Evolutionary conservation across 805 yeast species (phyloP).

Genomic region (Myxozyma mucilagina): DNA sequence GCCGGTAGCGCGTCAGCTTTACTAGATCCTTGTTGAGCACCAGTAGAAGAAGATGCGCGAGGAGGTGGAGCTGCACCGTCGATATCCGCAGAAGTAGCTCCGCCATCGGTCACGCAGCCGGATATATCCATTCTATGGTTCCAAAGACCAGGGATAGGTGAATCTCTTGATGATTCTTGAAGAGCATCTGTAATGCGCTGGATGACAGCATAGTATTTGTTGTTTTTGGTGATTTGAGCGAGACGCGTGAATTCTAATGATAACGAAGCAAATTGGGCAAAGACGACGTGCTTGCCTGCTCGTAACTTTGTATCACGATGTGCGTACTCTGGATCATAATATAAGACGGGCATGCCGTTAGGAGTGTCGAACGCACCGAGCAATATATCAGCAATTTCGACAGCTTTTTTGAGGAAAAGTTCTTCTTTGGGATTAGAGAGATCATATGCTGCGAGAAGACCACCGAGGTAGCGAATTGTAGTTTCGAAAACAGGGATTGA

Average conservation of each 20-base stretch:
- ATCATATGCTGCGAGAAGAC: slow-evolving; percentile 55
- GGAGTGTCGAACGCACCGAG: slow-evolving; percentile 62
- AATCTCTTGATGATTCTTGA: slow-evolving; percentile 40
- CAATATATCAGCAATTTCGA: slow-evolving; percentile 50
- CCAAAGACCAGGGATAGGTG: slow-evolving; percentile 47
- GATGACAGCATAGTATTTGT: slow-evolving; percentile 51
- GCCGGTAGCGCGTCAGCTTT: background rate
- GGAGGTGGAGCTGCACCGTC: background rate
- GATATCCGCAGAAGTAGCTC: background rate
- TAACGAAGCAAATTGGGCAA: slow-evolving; percentile 53
- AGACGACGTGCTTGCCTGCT: slow-evolving; percentile 38
- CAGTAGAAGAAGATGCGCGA: background rate
- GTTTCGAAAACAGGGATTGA: slow-evolving; percentile 54
- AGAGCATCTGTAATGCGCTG: slow-evolving; percentile 48
- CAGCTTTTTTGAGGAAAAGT: slow-evolving; percentile 45
- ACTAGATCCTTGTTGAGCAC: background rate
- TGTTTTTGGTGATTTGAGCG: slow-evolving; percentile 52
- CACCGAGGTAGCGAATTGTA: slow-evolving; percentile 54
- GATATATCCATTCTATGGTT: slow-evolving; percentile 52
- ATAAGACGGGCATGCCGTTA: slow-evolving; percentile 53
- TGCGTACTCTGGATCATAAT: slow-evolving; percentile 46
- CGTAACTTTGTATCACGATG: slow-evolving; percentile 30
- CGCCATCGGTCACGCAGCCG: slow-evolving; percentile 47
- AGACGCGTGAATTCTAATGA: slow-evolving; percentile 55
- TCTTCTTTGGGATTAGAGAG: slow-evolving; percentile 43